phyloP scores from a whole-genome alignment of 2,329 filamentous ascomycete genomes.

The Cercospora canescens region DNA sequence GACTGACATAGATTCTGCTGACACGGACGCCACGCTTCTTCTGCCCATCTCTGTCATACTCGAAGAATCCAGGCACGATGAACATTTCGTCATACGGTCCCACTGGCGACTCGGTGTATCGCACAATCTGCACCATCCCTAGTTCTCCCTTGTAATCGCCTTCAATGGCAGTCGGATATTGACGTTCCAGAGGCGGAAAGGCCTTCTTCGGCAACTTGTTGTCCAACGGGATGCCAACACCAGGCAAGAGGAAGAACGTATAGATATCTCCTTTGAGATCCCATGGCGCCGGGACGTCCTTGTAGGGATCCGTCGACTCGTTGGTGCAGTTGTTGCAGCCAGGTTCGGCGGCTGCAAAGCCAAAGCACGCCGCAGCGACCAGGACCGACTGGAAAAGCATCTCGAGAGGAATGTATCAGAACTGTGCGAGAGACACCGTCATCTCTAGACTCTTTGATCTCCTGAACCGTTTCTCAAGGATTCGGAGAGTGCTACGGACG shows the following conservation, averaged over 20 bases:
- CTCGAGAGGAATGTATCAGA: neutral
- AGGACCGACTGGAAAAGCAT: neutral
- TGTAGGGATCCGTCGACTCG: constrained; percentile 15
- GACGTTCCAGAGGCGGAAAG: neutral
- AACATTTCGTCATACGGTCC: constrained; percentile 24
- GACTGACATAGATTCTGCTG: constrained; percentile 23
- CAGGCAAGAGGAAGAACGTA: neutral
- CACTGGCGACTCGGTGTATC: constrained; percentile 18
- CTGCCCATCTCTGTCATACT: constrained; percentile 13
- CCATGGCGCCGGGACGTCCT: constrained; percentile 12
- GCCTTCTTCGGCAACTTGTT: neutral
- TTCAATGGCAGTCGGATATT: neutral
- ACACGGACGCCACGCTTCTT: constrained; percentile 11
- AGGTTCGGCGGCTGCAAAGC: neutral
- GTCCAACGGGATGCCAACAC: neutral
- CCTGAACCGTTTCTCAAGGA: neutral
- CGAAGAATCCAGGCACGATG: constrained; percentile 22
- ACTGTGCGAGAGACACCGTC: neutral
- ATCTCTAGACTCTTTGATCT: neutral
- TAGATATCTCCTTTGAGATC: constrained; percentile 15
- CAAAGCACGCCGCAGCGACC: neutral
- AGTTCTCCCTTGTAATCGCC: neutral
- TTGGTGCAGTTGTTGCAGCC: constrained; percentile 19
- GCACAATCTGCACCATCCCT: neutral
- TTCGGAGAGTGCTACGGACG: neutral